Conservation (phyloP, 2,329 filamentous ascomycete genomes). For the Fusarium sublunatum region DNA sequence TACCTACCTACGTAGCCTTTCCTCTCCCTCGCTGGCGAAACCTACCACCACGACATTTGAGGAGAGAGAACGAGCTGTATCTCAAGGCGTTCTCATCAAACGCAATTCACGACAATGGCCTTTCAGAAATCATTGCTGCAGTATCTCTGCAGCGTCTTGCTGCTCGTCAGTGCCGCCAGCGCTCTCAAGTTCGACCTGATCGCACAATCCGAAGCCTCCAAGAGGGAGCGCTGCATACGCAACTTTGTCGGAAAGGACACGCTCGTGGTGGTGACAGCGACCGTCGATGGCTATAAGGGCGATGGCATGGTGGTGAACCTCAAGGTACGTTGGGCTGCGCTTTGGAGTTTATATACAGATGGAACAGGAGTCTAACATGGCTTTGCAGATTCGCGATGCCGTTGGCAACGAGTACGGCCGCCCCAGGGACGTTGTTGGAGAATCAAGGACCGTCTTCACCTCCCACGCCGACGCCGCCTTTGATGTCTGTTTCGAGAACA, state of each 20-base stretch:
- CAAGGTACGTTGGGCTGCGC: constrained; percentile 71
- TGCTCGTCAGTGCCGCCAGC: constrained; percentile 64
- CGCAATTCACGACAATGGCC: constrained; percentile 56
- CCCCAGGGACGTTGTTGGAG: constrained; percentile 90
- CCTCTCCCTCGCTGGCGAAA: constrained; percentile 23
- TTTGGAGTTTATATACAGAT: constrained; percentile 6
- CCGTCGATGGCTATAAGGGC: constrained; percentile 83
- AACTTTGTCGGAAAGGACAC: constrained; percentile 96
- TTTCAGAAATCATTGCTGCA: constrained; percentile 64
- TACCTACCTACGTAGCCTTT: constrained; percentile 37
- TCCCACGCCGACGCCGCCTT: constrained; percentile 92
- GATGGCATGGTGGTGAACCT: constrained; percentile 96
- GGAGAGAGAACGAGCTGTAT: constrained; percentile 19
- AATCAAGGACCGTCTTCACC: constrained; percentile 93
- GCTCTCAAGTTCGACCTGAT: constrained; percentile 95
- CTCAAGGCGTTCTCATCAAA: constrained; percentile 6
- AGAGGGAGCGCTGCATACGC: constrained; percentile 89
- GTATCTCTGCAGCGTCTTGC: constrained; percentile 67
- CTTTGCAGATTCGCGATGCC: constrained; percentile 85
- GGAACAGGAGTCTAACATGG: constrained; percentile 17
- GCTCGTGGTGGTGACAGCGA: constrained; percentile 94
- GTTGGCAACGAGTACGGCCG: constrained; percentile 96
- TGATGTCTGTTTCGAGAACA: constrained; percentile 96
- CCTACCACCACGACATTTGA: constrained; percentile 5
- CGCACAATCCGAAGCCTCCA: constrained; percentile 69